Evolutionary conservation across 306 rosid species (phyloP).

Genomic region (Dalbergia cultrata): DNA sequence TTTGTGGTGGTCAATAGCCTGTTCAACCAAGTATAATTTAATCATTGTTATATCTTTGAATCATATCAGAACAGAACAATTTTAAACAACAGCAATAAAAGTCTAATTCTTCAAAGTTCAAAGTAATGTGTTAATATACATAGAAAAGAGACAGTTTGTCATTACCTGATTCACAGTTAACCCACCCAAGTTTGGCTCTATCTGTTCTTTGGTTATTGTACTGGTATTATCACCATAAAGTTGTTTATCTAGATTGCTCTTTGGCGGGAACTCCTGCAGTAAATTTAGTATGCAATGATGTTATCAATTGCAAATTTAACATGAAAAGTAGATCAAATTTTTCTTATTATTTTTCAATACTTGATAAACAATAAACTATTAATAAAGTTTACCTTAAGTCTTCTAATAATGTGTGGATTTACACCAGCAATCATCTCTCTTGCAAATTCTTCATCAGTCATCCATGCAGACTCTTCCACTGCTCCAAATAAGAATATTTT

Average conservation of each 20-base stretch:
- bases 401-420: constrained; percentile 64
- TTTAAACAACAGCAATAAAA: too few relatives aligned
- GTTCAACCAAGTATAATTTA: constrained; percentile 17
- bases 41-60: not conserved
- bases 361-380: constrained; percentile 4
- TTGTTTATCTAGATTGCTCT: constrained; percentile 66
- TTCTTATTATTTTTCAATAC: not conserved
- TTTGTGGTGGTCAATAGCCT: constrained; percentile 73
- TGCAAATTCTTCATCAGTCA: constrained; percentile 83
- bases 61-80: not conserved
- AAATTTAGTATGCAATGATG: constrained; percentile 3
- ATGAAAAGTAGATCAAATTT: too few relatives aligned
- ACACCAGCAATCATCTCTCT: constrained; percentile 83
- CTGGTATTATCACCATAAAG: constrained; percentile 71
- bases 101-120: too few relatives aligned
- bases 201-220: constrained; percentile 57
- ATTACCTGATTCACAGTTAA: constrained; percentile 66
- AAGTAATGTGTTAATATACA: not conserved
- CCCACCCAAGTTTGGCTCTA: constrained; percentile 64
- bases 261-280: constrained; percentile 73
- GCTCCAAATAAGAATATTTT: constrained; percentile 39
- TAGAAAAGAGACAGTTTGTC: too few relatives aligned
- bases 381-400: constrained; percentile 54
- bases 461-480: constrained; percentile 73
- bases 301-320: constrained; percentile 6